phyloP scores from a whole-genome alignment of 768 basidiomycete species.

The Hygrocybe coccinea region DNA sequence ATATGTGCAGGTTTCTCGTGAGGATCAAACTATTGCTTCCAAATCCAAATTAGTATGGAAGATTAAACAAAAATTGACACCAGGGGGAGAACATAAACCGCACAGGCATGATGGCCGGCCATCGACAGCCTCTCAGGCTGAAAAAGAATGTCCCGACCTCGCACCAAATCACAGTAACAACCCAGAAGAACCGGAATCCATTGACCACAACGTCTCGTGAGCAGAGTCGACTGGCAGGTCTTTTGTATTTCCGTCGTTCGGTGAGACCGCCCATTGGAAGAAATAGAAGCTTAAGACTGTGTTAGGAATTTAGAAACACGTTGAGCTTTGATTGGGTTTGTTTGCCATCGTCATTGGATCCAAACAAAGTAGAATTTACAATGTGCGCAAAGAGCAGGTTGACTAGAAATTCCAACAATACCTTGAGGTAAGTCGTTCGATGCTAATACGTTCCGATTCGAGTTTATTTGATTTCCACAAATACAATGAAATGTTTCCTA shows the following conservation, averaged over 20 bases:
- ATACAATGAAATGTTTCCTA: neutral
- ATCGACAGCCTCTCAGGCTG: slow-evolving; percentile 53
- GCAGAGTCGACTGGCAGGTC: slow-evolving; percentile 18
- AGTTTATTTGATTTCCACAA: neutral
- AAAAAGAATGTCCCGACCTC: slow-evolving; percentile 59
- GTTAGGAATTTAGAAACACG: too few species aligned
- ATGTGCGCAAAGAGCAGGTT: neutral
- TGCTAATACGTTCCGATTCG: too few species aligned
- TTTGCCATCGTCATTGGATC: neutral
- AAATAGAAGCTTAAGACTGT: neutral
- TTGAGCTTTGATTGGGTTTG: neutral
- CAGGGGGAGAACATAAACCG: slow-evolving; percentile 14
- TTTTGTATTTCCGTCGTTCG: slow-evolving; percentile 18
- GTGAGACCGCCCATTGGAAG: slow-evolving; percentile 2
- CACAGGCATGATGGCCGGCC: slow-evolving; percentile 44
- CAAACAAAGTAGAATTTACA: neutral
- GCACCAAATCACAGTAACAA: slow-evolving; percentile 58
- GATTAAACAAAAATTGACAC: neutral
- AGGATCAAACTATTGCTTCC: slow-evolving; percentile 10
- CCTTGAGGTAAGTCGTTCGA: too few species aligned
- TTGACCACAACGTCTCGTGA: slow-evolving; percentile 35
- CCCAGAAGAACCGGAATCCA: slow-evolving; percentile 47
- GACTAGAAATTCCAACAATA: too few species aligned
- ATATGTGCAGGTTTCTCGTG: slow-evolving; percentile 45
- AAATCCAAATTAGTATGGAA: neutral